Evolutionary conservation across 805 yeast species (phyloP).

Genomic region (Scheffersomyces lignosus): DNA sequence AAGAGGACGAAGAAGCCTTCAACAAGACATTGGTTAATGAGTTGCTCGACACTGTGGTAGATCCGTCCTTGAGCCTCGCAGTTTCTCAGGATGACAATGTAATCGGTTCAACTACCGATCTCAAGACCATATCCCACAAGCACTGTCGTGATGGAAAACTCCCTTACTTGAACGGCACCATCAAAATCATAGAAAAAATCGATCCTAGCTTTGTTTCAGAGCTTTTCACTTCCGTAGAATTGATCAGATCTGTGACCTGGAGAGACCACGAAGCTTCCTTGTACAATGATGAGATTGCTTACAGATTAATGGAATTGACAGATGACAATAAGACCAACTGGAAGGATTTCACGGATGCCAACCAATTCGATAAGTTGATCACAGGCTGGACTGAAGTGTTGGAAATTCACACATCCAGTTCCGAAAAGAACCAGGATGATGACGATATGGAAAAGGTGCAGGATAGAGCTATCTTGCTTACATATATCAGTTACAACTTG

Average conservation of each 20-base stretch:
- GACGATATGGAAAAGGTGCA: constrained; percentile 62
- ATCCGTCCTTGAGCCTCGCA: constrained; percentile 63
- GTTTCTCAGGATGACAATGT: constrained; percentile 39
- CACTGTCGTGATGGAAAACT: constrained; percentile 32
- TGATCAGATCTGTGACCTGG: constrained; percentile 46
- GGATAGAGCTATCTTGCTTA: constrained; percentile 69
- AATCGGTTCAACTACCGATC: constrained; percentile 38
- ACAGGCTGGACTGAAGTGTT: constrained; percentile 70
- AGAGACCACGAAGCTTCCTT: constrained; percentile 57
- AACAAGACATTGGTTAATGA: constrained; percentile 50
- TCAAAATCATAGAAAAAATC: constrained; percentile 35
- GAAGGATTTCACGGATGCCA: constrained; percentile 31
- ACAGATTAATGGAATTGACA: constrained; percentile 46
- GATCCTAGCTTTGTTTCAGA: constrained; percentile 41
- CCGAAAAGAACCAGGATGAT: constrained; percentile 48
- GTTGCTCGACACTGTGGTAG: constrained; percentile 57
- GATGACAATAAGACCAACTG: constrained; percentile 20
- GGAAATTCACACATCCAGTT: constrained; percentile 56
- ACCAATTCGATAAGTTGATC: constrained; percentile 56
- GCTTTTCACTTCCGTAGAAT: constrained; percentile 22
- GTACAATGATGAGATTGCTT: constrained; percentile 71
- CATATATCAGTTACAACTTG: constrained; percentile 71
- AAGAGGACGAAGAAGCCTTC: constrained; percentile 23
- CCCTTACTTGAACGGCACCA: constrained; percentile 38
- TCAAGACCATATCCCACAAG: constrained; percentile 49